phyloP scores from a whole-genome alignment of 2,329 filamentous ascomycete genomes.

The Colletotrichum salicis region DNA sequence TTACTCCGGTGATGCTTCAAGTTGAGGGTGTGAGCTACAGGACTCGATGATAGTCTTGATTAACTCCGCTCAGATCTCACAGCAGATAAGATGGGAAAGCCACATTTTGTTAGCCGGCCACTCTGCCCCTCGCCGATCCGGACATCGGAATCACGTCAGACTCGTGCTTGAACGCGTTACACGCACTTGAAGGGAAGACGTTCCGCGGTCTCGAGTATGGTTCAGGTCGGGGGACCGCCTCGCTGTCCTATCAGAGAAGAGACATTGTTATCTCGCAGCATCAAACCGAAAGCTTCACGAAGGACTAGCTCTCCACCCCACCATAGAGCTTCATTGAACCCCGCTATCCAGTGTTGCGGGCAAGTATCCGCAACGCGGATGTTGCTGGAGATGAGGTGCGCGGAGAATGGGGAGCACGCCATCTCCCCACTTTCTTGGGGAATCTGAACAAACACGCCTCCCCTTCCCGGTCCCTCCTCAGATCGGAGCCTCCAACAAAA shows the following conservation, averaged over 20 bases:
- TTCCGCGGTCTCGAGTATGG: not conserved
- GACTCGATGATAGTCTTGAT: not conserved
- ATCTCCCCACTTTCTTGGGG: conserved; percentile 37
- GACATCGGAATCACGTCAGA: conserved; percentile 34
- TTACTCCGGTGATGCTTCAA: not conserved
- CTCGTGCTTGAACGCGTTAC: conserved; percentile 27
- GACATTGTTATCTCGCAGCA: conserved; percentile 25
- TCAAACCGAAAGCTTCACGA: conserved; percentile 6
- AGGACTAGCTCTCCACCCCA: conserved; percentile 3
- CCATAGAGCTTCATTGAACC: conserved; percentile 2
- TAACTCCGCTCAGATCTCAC: not conserved
- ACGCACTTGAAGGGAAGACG: conserved; percentile 8
- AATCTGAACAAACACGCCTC: conserved; percentile 6
- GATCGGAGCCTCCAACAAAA: conserved; percentile 24
- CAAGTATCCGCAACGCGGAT: not conserved
- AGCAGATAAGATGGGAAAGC: not conserved
- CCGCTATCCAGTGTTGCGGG: not conserved
- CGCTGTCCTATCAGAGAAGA: conserved; percentile 26
- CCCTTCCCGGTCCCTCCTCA: conserved; percentile 5
- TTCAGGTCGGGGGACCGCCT: conserved; percentile 4
- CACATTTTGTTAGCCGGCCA: conserved; percentile 6
- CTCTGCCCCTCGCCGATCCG: conserved; percentile 5
- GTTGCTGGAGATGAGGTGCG: conserved; percentile 18
- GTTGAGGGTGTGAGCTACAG: not conserved
- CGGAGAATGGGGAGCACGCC: conserved; percentile 33